Conservation (phyloP, 805 yeast species). For the Komagataella populi region DNA sequence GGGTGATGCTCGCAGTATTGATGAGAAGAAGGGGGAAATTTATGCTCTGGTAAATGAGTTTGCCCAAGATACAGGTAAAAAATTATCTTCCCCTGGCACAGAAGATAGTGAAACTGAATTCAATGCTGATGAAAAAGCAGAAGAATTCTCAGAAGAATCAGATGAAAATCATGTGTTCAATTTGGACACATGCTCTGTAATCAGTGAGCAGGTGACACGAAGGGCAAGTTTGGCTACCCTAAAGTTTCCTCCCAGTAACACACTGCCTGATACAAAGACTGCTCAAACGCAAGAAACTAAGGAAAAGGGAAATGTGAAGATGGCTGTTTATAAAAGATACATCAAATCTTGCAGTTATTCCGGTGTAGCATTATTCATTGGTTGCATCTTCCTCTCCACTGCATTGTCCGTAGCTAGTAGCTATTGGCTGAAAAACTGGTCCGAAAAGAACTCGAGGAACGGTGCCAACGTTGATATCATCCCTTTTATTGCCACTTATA, state of each 20-base stretch:
- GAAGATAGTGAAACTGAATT: neutral
- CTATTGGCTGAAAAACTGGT: slow-evolving; percentile 61
- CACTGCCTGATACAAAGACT: slow-evolving; percentile 16
- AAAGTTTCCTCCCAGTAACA: slow-evolving; percentile 12
- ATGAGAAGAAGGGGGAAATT: slow-evolving; percentile 13
- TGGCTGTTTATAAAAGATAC: slow-evolving; percentile 38
- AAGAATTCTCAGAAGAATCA: neutral
- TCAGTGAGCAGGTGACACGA: neutral
- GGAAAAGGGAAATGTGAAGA: slow-evolving; percentile 47
- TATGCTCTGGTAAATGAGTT: slow-evolving; percentile 23
- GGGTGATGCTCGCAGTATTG: slow-evolving; percentile 31
- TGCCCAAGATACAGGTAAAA: slow-evolving; percentile 13
- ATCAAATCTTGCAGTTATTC: slow-evolving; percentile 42
- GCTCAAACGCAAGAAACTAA: slow-evolving; percentile 36
- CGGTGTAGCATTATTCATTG: slow-evolving; percentile 30
- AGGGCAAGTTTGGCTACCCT: slow-evolving; percentile 13
- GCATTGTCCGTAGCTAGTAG: slow-evolving; percentile 26
- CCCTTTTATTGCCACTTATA: slow-evolving; percentile 39
- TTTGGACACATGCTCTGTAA: neutral
- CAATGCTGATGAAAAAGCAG: neutral
- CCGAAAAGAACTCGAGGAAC: slow-evolving; percentile 33
- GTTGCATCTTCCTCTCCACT: slow-evolving; percentile 17
- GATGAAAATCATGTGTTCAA: neutral
- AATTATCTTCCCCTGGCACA: neutral
- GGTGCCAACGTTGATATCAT: slow-evolving; percentile 29